Evolutionary conservation across 257 asterid species (phyloP).

Genomic region (Przewalskia tangutica): DNA sequence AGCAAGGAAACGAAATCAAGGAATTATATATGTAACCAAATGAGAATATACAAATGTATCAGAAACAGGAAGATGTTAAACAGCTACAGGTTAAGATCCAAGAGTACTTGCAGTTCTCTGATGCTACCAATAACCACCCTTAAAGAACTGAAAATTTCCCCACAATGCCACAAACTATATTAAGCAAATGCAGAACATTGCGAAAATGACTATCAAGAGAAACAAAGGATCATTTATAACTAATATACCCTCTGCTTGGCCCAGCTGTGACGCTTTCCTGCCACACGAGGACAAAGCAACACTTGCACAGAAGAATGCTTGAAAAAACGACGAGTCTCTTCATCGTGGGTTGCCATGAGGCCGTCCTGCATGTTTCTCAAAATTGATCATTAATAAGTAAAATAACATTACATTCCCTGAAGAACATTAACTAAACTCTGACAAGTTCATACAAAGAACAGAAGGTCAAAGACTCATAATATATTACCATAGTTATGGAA

Average conservation of each 20-base stretch:
- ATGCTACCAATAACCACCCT: neutral
- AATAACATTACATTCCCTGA: neutral
- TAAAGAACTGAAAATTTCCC: neutral
- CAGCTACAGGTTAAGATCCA: neutral
- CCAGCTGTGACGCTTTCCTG: slow-evolving; percentile 99
- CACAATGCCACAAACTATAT: neutral
- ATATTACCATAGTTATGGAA: neutral
- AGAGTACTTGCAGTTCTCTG: neutral
- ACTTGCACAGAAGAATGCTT: slow-evolving; percentile 96
- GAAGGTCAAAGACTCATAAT: neutral
- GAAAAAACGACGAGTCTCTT: slow-evolving; percentile 87
- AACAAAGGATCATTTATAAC: neutral
- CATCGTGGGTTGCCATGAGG: slow-evolving; percentile 95
- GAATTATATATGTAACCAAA: neutral
- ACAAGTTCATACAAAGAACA: neutral
- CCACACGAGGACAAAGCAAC: slow-evolving; percentile 86
- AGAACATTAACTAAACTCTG: neutral
- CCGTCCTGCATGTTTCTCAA: slow-evolving; percentile 53
- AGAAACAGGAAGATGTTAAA: neutral
- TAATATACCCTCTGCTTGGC: slow-evolving; percentile 59
- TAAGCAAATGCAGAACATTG: neutral
- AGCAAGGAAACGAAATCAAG: neutral
- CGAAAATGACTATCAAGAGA: neutral
- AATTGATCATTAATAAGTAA: neutral
- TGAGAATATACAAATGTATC: neutral